phyloP scores from a whole-genome alignment of 257 asterid species.

The Perilla frutescens region DNA sequence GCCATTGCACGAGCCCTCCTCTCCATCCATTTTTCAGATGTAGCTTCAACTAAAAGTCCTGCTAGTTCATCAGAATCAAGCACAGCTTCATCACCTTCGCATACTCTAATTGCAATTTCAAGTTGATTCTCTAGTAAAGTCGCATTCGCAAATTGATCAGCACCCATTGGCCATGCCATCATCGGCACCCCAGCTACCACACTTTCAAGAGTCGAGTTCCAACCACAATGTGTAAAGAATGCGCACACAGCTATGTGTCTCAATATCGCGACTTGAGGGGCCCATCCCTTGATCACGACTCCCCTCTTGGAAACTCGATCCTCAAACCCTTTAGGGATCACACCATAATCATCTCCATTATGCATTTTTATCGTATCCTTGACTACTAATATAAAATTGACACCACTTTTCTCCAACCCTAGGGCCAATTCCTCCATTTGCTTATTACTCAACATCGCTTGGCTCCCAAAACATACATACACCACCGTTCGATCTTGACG shows the following conservation, averaged over 20 bases:
- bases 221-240: slow-evolving; percentile 68
- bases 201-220: slow-evolving; percentile 69
- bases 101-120: slow-evolving; percentile 53
- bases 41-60: slow-evolving; percentile 35
- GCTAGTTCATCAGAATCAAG: slow-evolving; percentile 46
- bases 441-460: slow-evolving; percentile 56
- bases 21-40: slow-evolving; percentile 38
- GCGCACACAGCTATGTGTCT: slow-evolving; percentile 52
- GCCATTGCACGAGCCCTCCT: slow-evolving; percentile 44
- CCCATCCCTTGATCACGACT: slow-evolving; percentile 69
- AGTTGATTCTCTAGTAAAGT: slow-evolving; percentile 60
- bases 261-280: slow-evolving; percentile 67
- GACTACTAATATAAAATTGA: slow-evolving; percentile 47
- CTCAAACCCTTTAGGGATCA: slow-evolving; percentile 63
- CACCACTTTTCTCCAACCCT: slow-evolving; percentile 65
- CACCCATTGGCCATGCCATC: slow-evolving; percentile 85
- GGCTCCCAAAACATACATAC: slow-evolving; percentile 81
- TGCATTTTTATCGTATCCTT: slow-evolving; percentile 62
- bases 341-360: slow-evolving; percentile 40
- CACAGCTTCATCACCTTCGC: slow-evolving; percentile 60
- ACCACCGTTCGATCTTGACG: slow-evolving; percentile 54
- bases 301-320: slow-evolving; percentile 61
- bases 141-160: slow-evolving; percentile 68
- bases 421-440: slow-evolving; percentile 57
- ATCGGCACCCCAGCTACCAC: slow-evolving; percentile 59